Evolutionary conservation across 768 basidiomycete species (phyloP).

Genomic region (Termitomyces sp.): DNA sequence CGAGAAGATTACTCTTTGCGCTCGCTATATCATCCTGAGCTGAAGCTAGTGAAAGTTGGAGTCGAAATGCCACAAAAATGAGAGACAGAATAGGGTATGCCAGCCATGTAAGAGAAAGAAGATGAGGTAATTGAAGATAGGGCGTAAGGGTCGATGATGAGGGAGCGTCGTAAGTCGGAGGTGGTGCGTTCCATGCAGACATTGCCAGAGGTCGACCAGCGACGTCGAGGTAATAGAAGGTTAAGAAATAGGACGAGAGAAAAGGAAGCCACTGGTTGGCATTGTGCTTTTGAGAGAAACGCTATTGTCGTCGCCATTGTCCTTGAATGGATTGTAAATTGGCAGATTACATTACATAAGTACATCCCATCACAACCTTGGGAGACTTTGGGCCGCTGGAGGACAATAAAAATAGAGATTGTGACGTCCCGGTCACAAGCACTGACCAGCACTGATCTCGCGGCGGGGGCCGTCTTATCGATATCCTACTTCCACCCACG

Average conservation of each 20-base stretch:
- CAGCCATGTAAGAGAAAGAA: conserved; percentile 86
- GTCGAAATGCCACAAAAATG: conserved; percentile 80
- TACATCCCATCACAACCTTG: too few relatives aligned
- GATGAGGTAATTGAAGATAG: conserved; percentile 79
- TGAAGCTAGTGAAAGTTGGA: conserved; percentile 68
- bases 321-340: too few relatives aligned
- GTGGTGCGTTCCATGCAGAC: conserved; percentile 38
- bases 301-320: conserved; percentile 9
- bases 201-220: conserved; percentile 44
- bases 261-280: conserved; percentile 1
- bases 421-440: too few relatives aligned
- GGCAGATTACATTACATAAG: too few relatives aligned
- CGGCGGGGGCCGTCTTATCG: too few relatives aligned
- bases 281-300: conserved; percentile 16
- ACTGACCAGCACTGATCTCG: too few relatives aligned
- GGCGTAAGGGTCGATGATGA: conserved; percentile 54
- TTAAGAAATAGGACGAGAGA: conserved; percentile 13
- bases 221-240: conserved; percentile 29
- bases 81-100: conserved; percentile 90
- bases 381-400: too few relatives aligned
- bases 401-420: too few relatives aligned
- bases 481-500: too few relatives aligned
- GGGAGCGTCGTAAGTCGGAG: conserved; percentile 56
- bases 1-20: conserved; percentile 72
- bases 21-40: conserved; percentile 64